Evolutionary conservation across 345 rosid genomes (phyloP).

Genomic region (Streptanthus diversifolius): DNA sequence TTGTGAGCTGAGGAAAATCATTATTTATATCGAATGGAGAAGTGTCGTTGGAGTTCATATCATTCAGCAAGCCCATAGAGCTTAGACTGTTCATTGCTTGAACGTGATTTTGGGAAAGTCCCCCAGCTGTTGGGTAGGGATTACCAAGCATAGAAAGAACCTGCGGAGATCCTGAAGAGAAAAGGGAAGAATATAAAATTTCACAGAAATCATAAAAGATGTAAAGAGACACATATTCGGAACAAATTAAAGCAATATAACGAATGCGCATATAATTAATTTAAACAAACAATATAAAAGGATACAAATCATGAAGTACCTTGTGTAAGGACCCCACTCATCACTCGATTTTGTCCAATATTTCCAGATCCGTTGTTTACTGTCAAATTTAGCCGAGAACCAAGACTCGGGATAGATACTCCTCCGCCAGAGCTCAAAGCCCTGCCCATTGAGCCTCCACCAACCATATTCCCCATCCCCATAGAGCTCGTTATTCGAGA

Average conservation of each 20-base stretch:
- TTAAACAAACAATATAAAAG: not conserved
- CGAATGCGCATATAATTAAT: not conserved
- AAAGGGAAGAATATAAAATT: slow-evolving; percentile 23
- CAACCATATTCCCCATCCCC: slow-evolving; percentile 92
- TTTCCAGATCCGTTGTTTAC: slow-evolving; percentile 78
- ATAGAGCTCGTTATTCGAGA: slow-evolving; percentile 75
- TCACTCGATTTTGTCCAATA: slow-evolving; percentile 77
- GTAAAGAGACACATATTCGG: not conserved
- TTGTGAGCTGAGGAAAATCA: slow-evolving; percentile 89
- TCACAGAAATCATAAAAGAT: not conserved
- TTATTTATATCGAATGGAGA: slow-evolving; percentile 87
- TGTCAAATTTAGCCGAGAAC: slow-evolving; percentile 69
- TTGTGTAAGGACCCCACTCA: slow-evolving; percentile 82
- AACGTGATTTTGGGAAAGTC: slow-evolving; percentile 77
- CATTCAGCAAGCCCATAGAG: slow-evolving; percentile 85
- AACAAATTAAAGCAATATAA: not conserved
- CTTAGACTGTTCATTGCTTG: slow-evolving; percentile 77
- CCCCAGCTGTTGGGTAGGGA: slow-evolving; percentile 68
- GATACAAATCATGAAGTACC: slow-evolving; percentile 43
- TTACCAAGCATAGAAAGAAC: slow-evolving; percentile 73
- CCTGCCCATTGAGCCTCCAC: slow-evolving; percentile 83
- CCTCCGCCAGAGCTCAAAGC: slow-evolving; percentile 78
- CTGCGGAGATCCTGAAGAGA: slow-evolving; percentile 80
- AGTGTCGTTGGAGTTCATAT: slow-evolving; percentile 65
- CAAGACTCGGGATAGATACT: slow-evolving; percentile 70